Percentiles rank a stretch among this genome's conserved stretches.
phyloP scores from a whole-genome alignment of 441 rosid species.

The Brassica hybrid region DNA sequence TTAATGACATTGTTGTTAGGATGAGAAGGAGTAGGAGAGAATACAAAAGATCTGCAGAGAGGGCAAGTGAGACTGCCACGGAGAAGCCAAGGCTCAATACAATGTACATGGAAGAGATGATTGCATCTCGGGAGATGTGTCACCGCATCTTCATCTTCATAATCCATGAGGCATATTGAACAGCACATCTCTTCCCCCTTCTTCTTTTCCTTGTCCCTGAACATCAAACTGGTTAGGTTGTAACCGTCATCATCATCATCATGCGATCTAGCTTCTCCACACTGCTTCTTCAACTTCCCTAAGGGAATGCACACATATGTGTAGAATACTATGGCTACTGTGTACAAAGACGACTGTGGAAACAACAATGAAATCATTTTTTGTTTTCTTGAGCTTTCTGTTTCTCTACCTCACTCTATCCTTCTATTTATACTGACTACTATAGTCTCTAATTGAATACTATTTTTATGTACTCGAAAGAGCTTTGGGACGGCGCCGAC shows the following conservation, averaged over 20 bases:
- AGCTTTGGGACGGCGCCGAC: conserved; percentile 70
- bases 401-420: conserved; percentile 4
- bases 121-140: conserved; percentile 56
- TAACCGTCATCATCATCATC: conserved; percentile 30
- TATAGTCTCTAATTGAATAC: conserved; percentile 3
- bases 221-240: conserved; percentile 44
- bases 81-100: conserved; percentile 67
- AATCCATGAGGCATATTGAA: conserved; percentile 67
- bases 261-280: conserved; percentile 19
- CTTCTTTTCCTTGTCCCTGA: conserved; percentile 42
- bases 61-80: conserved; percentile 70
- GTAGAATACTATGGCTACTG: conserved; percentile 57
- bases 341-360: conserved; percentile 51
- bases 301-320: conserved; percentile 58
- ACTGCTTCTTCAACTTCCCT: conserved; percentile 26
- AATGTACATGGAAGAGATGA: conserved; percentile 65
- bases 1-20: neutral
- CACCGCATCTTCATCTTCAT: conserved; percentile 55
- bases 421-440: conserved; percentile 25
- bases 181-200: conserved; percentile 51
- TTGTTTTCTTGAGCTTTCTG: conserved; percentile 5
- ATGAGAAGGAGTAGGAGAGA: conserved; percentile 24
- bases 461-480: neutral
- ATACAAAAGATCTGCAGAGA: conserved; percentile 62
- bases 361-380: conserved; percentile 54